Base-by-base conservation (phyloP, 2,329 filamentous ascomycete species). In the Huntiella moniliformis region DNA sequence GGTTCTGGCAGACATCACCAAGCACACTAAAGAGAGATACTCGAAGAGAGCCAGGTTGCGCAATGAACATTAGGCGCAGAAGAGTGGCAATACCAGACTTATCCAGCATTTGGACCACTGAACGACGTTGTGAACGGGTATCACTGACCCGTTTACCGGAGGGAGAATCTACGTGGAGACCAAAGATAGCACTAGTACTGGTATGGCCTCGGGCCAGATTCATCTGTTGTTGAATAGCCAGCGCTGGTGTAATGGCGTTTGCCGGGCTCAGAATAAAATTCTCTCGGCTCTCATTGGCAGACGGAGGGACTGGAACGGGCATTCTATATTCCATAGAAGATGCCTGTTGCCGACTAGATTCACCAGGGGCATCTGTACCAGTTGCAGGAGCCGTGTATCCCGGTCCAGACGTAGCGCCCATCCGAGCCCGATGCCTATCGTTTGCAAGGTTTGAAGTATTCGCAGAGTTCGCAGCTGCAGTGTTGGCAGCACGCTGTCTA, bases 41-140 rank as follows among this genome's bases (percentile, higher is more conserved):
- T 53, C 86, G 83, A 42, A 91, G 80, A 51, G 83, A 91, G 16
- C 83, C 84, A 52, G 88, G 83, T 53, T 95, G 84, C 41, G 84
- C 82, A 55, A 96, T 86, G 60, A 98, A 98, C 88, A 98, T 95
- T 7, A 98, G 72, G n/a, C 92, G 83, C 38, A 98, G 70, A 32
- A 98, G 67, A n/a, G 91, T 96, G 18, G 92, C 91, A 53, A 98
- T 79, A 18, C 92, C 91, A 40, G 87, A 74, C 63, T 94, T 95
- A 61, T 98, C 91, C 28, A 98, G 74, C 81, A 98, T 94, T 59
- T 98, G 91, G 17, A 94, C 82, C 48, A 92, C 82, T 18, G 39
- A 44, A 16, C 84, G 79, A 51, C 82, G 81, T 48, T 83, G 77
- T 12, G 56, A 38, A 8, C 28, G 45, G 5, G 35, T 17, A 16